Conservation (phyloP, 1,139 yeast species). For the Suhomyces bokatorum region DNA sequence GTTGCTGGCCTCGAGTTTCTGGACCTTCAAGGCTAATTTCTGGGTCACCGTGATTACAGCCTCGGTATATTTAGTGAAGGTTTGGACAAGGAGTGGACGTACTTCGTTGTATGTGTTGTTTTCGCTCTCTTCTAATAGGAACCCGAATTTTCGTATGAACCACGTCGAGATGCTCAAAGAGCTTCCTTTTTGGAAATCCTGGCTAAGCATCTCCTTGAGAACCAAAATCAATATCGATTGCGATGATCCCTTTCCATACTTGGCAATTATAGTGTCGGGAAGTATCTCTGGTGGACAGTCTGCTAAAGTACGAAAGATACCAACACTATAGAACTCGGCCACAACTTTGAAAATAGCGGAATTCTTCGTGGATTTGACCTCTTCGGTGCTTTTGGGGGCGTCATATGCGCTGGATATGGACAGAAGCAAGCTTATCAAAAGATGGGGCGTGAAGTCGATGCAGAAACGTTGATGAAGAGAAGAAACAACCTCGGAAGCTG, state of each 20-base stretch:
- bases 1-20: constrained; percentile 40
- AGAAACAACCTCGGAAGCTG: constrained; percentile 68
- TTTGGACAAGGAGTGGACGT: constrained; percentile 21
- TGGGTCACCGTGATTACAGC: constrained; percentile 42
- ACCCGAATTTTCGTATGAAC: constrained; percentile 53
- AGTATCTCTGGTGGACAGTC: constrained; percentile 32
- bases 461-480: constrained; percentile 78
- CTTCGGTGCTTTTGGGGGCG: background rate
- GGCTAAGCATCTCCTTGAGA: constrained; percentile 55
- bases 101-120: constrained; percentile 10
- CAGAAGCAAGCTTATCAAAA: constrained; percentile 50
- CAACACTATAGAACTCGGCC: constrained; percentile 65
- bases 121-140: background rate
- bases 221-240: constrained; percentile 49
- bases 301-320: constrained; percentile 48
- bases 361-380: constrained; percentile 33
- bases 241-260: constrained; percentile 20
- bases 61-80: constrained; percentile 50
- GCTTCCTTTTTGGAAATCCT: constrained; percentile 48
- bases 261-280: constrained; percentile 25
- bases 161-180: constrained; percentile 49
- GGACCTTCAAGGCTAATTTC: constrained; percentile 35
- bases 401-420: constrained; percentile 27
- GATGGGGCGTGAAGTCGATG: constrained; percentile 49
- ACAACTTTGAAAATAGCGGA: constrained; percentile 54